Evolutionary conservation across 345 rosid species (phyloP), one percentile per base, ranked within the genome.

Genomic region (Anacardium occidentale): DNA sequence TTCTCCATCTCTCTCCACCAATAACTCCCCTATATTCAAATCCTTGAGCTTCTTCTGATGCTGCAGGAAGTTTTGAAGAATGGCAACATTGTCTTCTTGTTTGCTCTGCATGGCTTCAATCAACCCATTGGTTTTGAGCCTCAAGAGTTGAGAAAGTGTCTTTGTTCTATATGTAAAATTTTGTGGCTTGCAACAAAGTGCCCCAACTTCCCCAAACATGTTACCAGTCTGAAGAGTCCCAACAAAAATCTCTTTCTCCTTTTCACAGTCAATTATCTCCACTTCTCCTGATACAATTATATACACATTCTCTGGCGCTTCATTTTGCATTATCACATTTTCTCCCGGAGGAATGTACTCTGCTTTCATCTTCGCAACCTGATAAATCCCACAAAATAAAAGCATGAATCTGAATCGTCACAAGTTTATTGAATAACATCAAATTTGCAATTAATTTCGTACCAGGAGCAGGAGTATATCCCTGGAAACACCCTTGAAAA

Each of bases 261-360:
- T 74, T 40, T 89, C 88, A 10, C 83, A 78, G 42, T 89, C 86
- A 0, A 89, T 81, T 52, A 94, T 88, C 52, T 89, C 95, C 1
- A 92, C 89, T 75, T 90, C 96, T 59, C 98, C 98, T 0, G 98
- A 90, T 10, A 92, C 93, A 1, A 94, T 80, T 59, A 92, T 88
- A 76, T 94, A 90, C 48, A 89, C 87, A 84, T 94, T 97, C 2
- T 94, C 98, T 0, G 98, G 91, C 0, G 94, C 74, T 77, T 94
- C 98, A 54, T 88, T 90, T 64, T 88, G 94, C 90, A 92, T 83
- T 4, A 89, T 74, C 5, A 94, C 95, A 79, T 94, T 97, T 75
- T 92, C 98, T 80, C 85, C 83, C 11, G 97, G 97, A 5, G 98
- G 98, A 66, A 92, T 78, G 76, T 94, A 94, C 85, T 94, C 98